Evolutionary conservation across 176 grass and related monocot genomes (phyloP), one percentile per base, ranked within the genome.

Genomic region (Aegilops speltoides): DNA sequence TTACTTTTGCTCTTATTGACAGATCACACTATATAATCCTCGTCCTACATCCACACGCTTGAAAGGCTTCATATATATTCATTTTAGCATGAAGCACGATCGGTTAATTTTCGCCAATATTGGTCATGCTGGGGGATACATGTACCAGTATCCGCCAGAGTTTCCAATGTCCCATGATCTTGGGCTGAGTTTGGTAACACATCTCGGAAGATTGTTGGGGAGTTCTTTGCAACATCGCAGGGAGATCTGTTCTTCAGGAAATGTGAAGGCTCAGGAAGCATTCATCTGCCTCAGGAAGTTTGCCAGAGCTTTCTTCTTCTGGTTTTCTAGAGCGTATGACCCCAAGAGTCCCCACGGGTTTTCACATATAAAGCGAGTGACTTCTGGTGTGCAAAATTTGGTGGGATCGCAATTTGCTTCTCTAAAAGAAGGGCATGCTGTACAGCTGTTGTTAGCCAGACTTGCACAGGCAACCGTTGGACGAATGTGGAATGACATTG

Each of bases 221-320:
- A 93, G 77, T 83, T 94, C 92, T 71, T 63, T 94, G 46, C 84
- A 76, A 76, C 79, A 77, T 33, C 87, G 91, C 4, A 88, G 86
- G 69, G 79, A 93, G 40, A 85, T 99, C 33, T 96, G 74, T 87
- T 68, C 82, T 82, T 90, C 89, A 29, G 92, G 94, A 79, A 94
- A 79, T 62, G 13, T 85, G 46, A 87, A 87, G 64, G 52, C 94
- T 72, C 90, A 90, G 46, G 92, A 91, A 85, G 85, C 89, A 69
- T 91, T 96, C 62, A 85, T 64, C 68, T 83, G 57, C 36, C 72
- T 99, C 75, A 93, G 89, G 66, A 99, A 91, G 89, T 86, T 99
- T 86, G 79, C 92, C 61, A 86, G 94, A 90, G 87, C 85, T 50
- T 38, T 99, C 40, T 96, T 68, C 85, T 86, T 85, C 64, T 87